A percentile compares a stretch with the other conserved stretches of the same genome.
These are phyloP conservation scores for Amphirosellinia nigrospora DNA, from an alignment of 495 filamentous ascomycete species.

Conservation along the genomic window DNA sequence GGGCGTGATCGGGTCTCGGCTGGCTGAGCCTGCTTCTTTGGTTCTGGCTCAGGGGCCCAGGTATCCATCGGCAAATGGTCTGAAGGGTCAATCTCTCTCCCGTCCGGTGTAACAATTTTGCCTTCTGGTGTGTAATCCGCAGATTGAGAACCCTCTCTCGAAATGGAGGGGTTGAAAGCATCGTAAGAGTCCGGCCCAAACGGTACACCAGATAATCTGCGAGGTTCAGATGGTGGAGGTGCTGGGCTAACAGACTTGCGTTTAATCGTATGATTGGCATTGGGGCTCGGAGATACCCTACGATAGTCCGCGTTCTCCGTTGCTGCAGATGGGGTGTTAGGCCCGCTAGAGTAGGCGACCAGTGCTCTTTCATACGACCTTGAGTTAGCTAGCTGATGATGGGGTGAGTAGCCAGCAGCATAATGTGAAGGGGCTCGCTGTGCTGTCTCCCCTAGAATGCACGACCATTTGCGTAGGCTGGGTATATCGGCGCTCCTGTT, in stretches of 20 bases:
- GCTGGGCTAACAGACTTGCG: conserved; percentile 81
- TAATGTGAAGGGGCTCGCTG: conserved; percentile 44
- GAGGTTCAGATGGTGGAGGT: conserved; percentile 61
- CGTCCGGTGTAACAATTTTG: conserved; percentile 82
- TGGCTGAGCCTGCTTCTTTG: conserved; percentile 61
- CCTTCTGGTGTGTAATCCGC: conserved; percentile 51
- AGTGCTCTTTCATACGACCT: conserved; percentile 43
- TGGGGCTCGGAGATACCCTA: conserved; percentile 65
- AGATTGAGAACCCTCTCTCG: conserved; percentile 34
- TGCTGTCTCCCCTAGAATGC: conserved; percentile 47
- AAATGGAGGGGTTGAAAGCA: conserved; percentile 65
- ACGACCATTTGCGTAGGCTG: conserved; percentile 44
- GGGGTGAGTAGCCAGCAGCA: conserved; percentile 46
- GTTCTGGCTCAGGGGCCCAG: conserved; percentile 93
- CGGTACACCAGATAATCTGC: conserved; percentile 68
- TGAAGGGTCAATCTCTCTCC: conserved; percentile 86
- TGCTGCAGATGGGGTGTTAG: conserved; percentile 42
- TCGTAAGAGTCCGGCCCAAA: conserved; percentile 92
- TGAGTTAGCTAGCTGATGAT: conserved; percentile 41
- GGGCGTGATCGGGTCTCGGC: conserved; percentile 52
- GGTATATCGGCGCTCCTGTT: conserved; percentile 49
- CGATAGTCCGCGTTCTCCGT: conserved; percentile 46
- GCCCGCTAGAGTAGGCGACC: conserved; percentile 49
- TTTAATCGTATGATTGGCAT: conserved; percentile 57
- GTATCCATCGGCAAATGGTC: conserved; percentile 90